phyloP scores from a whole-genome alignment of 2,329 filamentous ascomycete species.

The Ceratocystis albifundus region DNA sequence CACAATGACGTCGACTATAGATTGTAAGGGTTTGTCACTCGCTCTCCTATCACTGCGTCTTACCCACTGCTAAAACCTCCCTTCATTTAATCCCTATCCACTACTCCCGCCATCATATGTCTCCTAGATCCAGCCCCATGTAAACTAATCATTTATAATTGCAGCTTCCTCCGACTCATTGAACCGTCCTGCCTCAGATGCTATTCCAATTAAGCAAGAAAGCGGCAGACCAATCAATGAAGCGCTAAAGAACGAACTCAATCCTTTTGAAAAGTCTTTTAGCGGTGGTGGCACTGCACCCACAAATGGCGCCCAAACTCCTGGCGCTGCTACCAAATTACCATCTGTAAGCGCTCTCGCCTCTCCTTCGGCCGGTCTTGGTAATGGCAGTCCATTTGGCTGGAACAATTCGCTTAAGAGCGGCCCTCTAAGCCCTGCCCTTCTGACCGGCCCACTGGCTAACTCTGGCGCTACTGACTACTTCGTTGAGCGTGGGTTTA shows the following conservation, averaged over 20 bases:
- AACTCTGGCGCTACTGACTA: conserved; percentile 72
- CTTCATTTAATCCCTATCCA: not conserved
- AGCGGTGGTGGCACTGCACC: conserved; percentile 37
- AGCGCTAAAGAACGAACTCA: conserved; percentile 66
- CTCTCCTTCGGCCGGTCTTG: conserved; percentile 57
- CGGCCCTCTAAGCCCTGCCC: conserved; percentile 88
- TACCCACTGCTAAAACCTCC: not conserved
- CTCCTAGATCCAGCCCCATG: not conserved
- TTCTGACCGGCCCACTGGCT: conserved; percentile 85
- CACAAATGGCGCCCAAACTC: conserved; percentile 46
- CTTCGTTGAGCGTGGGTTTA: conserved; percentile 80
- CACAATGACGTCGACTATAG: conserved; percentile 21
- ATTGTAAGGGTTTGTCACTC: conserved; percentile 18
- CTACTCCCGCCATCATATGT: not conserved
- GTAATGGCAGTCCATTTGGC: conserved; percentile 21
- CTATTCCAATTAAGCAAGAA: conserved; percentile 17
- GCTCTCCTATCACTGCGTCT: not conserved
- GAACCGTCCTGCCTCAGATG: conserved; percentile 11
- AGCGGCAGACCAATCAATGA: conserved; percentile 12
- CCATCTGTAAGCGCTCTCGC: conserved; percentile 84
- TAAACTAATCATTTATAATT: not conserved
- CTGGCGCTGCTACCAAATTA: conserved; percentile 63
- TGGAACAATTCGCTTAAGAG: conserved; percentile 64
- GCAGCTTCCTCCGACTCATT: conserved; percentile 11
- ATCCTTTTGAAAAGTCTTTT: conserved; percentile 96